Percentiles rank a stretch among this genome's conserved stretches.
These are phyloP conservation scores for Phialophora chinensis DNA, from an alignment of 2,329 filamentous ascomycete genomes.

Conservation along the genomic window DNA sequence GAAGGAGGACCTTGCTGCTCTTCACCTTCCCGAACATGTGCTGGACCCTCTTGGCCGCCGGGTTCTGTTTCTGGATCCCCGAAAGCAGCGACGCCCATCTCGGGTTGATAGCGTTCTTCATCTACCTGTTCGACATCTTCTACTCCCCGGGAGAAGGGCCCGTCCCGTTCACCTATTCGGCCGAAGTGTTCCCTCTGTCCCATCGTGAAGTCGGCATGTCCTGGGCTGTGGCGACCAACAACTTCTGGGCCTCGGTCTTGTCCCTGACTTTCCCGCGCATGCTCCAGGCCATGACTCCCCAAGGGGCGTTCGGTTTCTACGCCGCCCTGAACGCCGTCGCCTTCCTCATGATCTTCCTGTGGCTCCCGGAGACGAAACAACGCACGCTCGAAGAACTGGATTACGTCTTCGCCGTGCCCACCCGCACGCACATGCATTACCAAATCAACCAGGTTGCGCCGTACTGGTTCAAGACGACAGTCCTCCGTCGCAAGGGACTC, in stretches of 20 bases:
- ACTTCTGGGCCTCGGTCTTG: slow-evolving; percentile 58
- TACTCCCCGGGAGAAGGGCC: slow-evolving; percentile 66
- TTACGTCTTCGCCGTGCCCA: slow-evolving; percentile 64
- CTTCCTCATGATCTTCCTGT: slow-evolving; percentile 68
- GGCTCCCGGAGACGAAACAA: slow-evolving; percentile 63
- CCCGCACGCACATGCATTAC: slow-evolving; percentile 62
- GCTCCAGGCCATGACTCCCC: slow-evolving; percentile 55
- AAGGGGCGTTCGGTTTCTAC: slow-evolving; percentile 63
- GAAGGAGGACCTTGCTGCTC: slow-evolving; percentile 67
- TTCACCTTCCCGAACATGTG: slow-evolving; percentile 70
- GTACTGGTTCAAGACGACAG: slow-evolving; percentile 65
- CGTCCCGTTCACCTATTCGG: slow-evolving; percentile 71
- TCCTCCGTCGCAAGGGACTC: slow-evolving; percentile 58
- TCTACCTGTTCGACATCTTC: slow-evolving; percentile 53
- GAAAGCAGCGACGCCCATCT: slow-evolving; percentile 47
- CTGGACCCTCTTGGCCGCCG: slow-evolving; percentile 58
- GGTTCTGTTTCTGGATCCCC: slow-evolving; percentile 61
- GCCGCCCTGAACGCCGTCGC: slow-evolving; percentile 65
- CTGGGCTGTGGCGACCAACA: slow-evolving; percentile 53
- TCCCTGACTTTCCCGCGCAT: slow-evolving; percentile 58
- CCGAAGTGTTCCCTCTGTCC: slow-evolving; percentile 70
- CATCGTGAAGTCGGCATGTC: slow-evolving; percentile 61
- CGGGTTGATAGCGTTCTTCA: slow-evolving; percentile 51
- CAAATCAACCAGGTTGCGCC: slow-evolving; percentile 63
- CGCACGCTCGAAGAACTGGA: slow-evolving; percentile 63